Evolutionary conservation across 73 alveolate species (phyloP).

Genomic region (Paramecium octaurelia): DNA sequence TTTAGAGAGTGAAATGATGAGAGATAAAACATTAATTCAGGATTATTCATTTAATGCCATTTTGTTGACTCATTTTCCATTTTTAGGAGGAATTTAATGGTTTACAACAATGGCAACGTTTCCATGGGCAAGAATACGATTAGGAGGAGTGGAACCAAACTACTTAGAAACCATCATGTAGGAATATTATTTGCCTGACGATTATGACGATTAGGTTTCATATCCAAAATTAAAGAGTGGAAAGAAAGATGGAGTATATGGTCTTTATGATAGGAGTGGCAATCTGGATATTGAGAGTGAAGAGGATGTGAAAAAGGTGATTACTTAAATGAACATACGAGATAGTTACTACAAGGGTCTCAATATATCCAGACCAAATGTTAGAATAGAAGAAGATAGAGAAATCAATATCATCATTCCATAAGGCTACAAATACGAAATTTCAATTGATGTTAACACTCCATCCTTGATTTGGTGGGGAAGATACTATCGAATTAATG

Average conservation of each 20-base stretch:
- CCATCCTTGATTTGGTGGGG: slow-evolving; percentile 34
- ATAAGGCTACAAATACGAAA: slow-evolving; percentile 69
- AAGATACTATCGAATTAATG: not conserved
- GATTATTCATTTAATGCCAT: slow-evolving; percentile 55
- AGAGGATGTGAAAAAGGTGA: not conserved
- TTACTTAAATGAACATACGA: not conserved
- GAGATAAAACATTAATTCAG: slow-evolving; percentile 15
- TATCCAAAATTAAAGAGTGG: slow-evolving; percentile 55
- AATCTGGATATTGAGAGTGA: not conserved
- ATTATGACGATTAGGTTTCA: slow-evolving; percentile 66
- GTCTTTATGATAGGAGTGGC: slow-evolving; percentile 41
- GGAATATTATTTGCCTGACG: slow-evolving; percentile 64
- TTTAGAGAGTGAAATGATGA: slow-evolving; percentile 9
- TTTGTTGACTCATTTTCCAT: slow-evolving; percentile 8
- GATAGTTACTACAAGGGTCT: not conserved
- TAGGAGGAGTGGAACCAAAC: slow-evolving; percentile 63
- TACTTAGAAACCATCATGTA: slow-evolving; percentile 60
- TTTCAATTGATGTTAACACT: slow-evolving; percentile 71
- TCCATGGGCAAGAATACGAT: slow-evolving; percentile 29
- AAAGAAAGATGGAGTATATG: slow-evolving; percentile 50
- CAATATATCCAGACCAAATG: not conserved
- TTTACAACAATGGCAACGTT: slow-evolving; percentile 55
- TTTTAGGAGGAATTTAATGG: not conserved
- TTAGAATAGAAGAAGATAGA: not conserved
- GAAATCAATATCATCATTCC: slow-evolving; percentile 77